Conservation (phyloP, 306 rosid species). For the Prinsepia uniflora region DNA sequence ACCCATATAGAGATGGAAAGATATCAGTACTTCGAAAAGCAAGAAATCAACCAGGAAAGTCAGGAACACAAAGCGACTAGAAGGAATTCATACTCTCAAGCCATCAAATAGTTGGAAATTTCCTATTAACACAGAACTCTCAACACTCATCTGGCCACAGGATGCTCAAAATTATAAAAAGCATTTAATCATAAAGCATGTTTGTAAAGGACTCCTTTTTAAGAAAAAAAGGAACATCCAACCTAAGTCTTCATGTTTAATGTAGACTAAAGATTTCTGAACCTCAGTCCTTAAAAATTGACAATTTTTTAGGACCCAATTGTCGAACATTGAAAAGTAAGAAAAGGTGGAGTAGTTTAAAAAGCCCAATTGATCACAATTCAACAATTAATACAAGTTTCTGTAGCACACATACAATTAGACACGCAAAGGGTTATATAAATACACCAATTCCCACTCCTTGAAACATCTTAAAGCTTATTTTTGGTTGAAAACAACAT, state of each 20-base stretch:
- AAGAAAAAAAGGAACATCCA: not conserved
- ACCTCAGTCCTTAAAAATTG: not conserved
- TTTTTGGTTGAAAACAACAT: not conserved
- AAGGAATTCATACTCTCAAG: not conserved
- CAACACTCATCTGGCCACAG: not conserved
- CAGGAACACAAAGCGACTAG: not conserved
- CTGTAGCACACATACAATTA: not conserved
- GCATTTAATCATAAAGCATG: not conserved
- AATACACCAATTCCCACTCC: not conserved
- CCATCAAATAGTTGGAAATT: not conserved
- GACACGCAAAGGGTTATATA: not conserved
- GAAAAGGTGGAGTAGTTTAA: no score
- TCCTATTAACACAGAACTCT: not conserved
- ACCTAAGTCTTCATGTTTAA: not conserved
- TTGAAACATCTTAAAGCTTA: not conserved
- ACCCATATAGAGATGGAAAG: not conserved
- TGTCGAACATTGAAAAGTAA: no score
- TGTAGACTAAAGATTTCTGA: not conserved
- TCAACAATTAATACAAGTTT: not conserved
- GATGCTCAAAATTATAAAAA: not conserved
- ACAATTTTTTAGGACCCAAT: no score
- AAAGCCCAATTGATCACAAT: not conserved
- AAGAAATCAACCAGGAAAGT: not conserved
- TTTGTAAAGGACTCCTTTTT: not conserved
- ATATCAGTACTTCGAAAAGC: not conserved